Conservation (phyloP, 306 rosid genomes). For the Inga oerstediana region DNA sequence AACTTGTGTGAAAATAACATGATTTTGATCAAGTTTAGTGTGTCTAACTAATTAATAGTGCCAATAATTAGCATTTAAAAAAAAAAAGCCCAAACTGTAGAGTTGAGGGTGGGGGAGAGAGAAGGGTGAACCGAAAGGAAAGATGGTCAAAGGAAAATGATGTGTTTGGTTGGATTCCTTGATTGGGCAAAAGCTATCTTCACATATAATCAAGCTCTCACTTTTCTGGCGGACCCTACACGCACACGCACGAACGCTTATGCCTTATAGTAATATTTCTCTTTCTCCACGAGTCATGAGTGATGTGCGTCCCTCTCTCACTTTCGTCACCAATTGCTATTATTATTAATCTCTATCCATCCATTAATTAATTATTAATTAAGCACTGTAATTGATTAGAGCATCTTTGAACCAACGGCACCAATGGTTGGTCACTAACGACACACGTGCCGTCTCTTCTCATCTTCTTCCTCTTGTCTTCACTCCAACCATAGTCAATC, state of each 20-base stretch:
- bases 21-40: too few relatives aligned
- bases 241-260: not conserved
- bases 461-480: not conserved
- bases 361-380: not conserved
- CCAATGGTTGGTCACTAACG: conserved; percentile 8
- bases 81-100: too few relatives aligned
- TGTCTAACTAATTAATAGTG: too few relatives aligned
- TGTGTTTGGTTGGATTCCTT: not conserved
- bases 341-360: not conserved
- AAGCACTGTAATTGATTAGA: not conserved
- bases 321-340: not conserved
- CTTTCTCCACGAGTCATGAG: not conserved
- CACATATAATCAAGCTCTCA: not conserved
- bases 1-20: too few relatives aligned
- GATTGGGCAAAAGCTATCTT: not conserved
- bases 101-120: not conserved
- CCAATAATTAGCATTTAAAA: too few relatives aligned
- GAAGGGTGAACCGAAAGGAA: not conserved
- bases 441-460: conserved; percentile 31
- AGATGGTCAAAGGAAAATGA: conserved; percentile 4
- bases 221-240: not conserved
- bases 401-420: conserved; percentile 19
- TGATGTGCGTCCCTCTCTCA: not conserved
- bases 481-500: too few relatives aligned
- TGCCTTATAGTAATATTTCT: not conserved